Conservation (phyloP, 2,329 filamentous ascomycete species). For the Penicillium sp. region DNA sequence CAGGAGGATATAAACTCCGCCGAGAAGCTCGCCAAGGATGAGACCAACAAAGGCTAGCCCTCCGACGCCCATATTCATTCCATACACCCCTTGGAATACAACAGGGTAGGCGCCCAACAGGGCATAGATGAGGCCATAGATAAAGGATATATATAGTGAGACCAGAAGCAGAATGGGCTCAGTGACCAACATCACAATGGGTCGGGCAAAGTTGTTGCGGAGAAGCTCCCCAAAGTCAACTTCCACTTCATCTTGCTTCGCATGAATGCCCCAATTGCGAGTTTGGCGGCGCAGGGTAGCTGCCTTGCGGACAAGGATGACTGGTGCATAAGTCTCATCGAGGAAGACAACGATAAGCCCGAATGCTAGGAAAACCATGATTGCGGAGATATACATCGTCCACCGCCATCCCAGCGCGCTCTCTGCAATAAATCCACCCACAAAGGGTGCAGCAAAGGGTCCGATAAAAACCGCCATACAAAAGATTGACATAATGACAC, state of each 20-base stretch:
- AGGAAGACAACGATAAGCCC: conserved; percentile 42
- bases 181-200: conserved; percentile 35
- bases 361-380: conserved; percentile 52
- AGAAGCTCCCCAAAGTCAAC: conserved; percentile 47
- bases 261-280: conserved; percentile 58
- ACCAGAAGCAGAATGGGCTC: conserved; percentile 40
- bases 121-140: conserved; percentile 32
- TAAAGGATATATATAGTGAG: conserved; percentile 34
- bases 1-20: conserved; percentile 62
- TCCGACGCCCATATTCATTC: conserved; percentile 65
- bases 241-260: conserved; percentile 52
- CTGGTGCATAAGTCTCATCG: conserved; percentile 54
- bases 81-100: conserved; percentile 39
- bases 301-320: conserved; percentile 55
- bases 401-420: conserved; percentile 50
- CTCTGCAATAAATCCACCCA: conserved; percentile 51
- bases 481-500: conserved; percentile 47
- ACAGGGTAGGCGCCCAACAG: conserved; percentile 39
- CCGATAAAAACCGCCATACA: conserved; percentile 49
- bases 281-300: conserved; percentile 51
- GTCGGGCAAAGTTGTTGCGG: conserved; percentile 48
- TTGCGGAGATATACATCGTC: conserved; percentile 50
- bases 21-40: conserved; percentile 69
- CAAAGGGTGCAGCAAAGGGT: conserved; percentile 48
- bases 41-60: conserved; percentile 85